Evolutionary conservation across 2,329 filamentous ascomycete genomes (phyloP).

Genomic region (Aspergillus ochraceus): DNA sequence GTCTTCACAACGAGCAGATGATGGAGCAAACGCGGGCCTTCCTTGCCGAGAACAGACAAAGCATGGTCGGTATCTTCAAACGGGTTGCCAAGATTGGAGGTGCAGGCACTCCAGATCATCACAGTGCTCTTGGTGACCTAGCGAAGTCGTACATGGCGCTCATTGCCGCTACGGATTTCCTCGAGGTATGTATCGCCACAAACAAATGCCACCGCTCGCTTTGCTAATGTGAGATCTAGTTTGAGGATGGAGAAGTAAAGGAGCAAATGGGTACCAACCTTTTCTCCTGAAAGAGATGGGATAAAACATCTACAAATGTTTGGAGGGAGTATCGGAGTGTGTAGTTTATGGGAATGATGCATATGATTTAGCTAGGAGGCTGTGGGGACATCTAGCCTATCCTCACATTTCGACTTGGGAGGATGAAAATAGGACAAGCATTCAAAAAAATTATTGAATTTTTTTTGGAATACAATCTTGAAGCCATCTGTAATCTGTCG

Average conservation of each 20-base stretch:
- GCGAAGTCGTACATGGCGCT: conserved; percentile 83
- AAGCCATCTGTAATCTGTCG: too few species aligned
- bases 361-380: conserved; percentile 6
- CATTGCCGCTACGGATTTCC: conserved; percentile 77
- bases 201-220: too few species aligned
- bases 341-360: conserved; percentile 17
- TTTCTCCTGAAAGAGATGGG: conserved; percentile 30
- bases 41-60: conserved; percentile 75
- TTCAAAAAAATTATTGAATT: neutral
- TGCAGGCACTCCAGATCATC: conserved; percentile 48
- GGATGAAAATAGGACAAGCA: neutral
- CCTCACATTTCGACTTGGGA: neutral
- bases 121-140: conserved; percentile 69
- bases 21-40: conserved; percentile 76
- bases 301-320: neutral
- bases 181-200: conserved; percentile 65
- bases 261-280: conserved; percentile 29
- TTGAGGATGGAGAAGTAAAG: conserved; percentile 42
- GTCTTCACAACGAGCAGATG: conserved; percentile 72
- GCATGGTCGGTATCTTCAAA: conserved; percentile 89
- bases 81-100: conserved; percentile 75
- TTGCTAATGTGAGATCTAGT: conserved; percentile 31
- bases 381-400: neutral
- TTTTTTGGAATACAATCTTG: neutral
- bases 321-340: conserved; percentile 7